Conservation (phyloP, 345 rosid genomes). For the Zanthoxylum bungeanum region DNA sequence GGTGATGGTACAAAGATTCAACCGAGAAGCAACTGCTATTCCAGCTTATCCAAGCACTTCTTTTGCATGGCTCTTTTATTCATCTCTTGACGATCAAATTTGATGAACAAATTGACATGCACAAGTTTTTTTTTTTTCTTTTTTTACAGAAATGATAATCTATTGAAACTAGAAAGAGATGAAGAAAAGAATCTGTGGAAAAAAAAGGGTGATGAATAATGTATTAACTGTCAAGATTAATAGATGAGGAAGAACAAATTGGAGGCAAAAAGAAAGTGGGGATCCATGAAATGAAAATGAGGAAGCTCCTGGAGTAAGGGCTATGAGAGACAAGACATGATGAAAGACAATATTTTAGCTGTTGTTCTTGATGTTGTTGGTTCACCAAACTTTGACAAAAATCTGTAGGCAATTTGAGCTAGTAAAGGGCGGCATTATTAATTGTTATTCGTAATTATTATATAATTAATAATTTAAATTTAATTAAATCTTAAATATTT, state of each 20-base stretch:
- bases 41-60: background rate
- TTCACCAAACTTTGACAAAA: background rate
- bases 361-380: slow-evolving; percentile 2
- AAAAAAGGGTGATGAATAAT: background rate
- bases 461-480: too few relatives aligned
- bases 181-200: background rate
- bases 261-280: slow-evolving; percentile 16
- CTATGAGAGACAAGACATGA: slow-evolving; percentile 1
- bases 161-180: background rate
- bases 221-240: background rate
- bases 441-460: too few relatives aligned
- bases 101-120: slow-evolving; percentile 9
- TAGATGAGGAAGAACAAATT: background rate
- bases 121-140: background rate
- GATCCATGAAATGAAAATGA: slow-evolving; percentile 17
- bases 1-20: slow-evolving; percentile 12
- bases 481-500: too few relatives aligned
- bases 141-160: background rate
- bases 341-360: background rate
- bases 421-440: slow-evolving; percentile 22
- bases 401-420: background rate
- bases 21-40: slow-evolving; percentile 18
- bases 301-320: background rate
- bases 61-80: slow-evolving; percentile 10
- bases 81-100: slow-evolving; percentile 1